Conservation (phyloP, 495 filamentous ascomycete genomes). For the Mytilinidion resinicola region DNA sequence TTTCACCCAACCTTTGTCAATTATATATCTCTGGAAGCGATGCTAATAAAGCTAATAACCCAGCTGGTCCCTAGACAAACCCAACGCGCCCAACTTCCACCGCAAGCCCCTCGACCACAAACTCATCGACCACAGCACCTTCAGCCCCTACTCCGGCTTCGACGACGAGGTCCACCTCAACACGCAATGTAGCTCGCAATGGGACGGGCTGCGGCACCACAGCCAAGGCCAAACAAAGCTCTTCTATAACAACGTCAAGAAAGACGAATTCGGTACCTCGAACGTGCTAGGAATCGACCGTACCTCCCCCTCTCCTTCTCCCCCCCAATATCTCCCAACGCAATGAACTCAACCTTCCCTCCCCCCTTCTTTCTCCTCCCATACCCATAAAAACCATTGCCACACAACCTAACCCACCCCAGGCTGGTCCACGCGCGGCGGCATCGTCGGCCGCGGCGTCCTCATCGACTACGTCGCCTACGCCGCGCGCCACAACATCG, state of each 20-base stretch:
- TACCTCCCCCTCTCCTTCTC: no score
- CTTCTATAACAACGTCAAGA: slow-evolving; percentile 4
- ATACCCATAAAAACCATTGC: no score
- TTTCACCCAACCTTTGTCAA: neutral
- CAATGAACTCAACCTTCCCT: no score
- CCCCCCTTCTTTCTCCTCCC: no score
- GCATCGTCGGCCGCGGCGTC: slow-evolving; percentile 12
- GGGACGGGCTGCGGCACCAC: slow-evolving; percentile 12
- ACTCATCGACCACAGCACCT: neutral
- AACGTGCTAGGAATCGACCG: slow-evolving; percentile 6
- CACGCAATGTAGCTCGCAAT: slow-evolving; percentile 10
- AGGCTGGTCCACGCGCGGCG: slow-evolving; percentile 2
- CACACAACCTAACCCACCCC: neutral
- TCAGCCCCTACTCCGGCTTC: neutral
- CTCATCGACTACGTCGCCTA: slow-evolving; percentile 25
- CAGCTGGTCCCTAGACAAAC: slow-evolving; percentile 8
- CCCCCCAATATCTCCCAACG: no score
- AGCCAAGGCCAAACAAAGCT: neutral
- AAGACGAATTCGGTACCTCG: neutral
- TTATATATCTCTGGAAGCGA: neutral
- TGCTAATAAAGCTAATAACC: neutral
- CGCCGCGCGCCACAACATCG: slow-evolving; percentile 21
- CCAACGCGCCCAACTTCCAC: neutral
- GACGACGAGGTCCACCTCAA: slow-evolving; percentile 15
- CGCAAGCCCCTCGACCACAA: slow-evolving; percentile 3